Conservation (phyloP, 805 yeast genomes). For the Huiozyma sinensis region DNA sequence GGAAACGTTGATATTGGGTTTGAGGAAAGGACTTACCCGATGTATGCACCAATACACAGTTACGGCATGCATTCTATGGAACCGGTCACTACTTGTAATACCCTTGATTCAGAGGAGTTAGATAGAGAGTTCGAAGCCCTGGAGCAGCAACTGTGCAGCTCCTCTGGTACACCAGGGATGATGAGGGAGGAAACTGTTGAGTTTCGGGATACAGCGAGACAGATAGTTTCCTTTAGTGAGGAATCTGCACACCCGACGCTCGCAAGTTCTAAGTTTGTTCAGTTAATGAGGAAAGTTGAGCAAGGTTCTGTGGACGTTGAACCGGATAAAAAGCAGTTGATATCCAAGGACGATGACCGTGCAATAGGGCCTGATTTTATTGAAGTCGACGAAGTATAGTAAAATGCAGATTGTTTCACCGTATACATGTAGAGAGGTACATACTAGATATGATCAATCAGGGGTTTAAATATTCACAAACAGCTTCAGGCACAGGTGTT, state of each 20-base stretch:
- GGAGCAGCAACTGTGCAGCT: slow-evolving; percentile 1
- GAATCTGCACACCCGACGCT: slow-evolving; percentile 6
- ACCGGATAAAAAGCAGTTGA: slow-evolving; percentile 12
- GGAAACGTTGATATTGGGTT: background rate
- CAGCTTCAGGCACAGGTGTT: no score
- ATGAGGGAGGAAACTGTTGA: background rate
- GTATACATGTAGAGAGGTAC: no score
- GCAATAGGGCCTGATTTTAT: slow-evolving; percentile 18
- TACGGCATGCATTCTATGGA: background rate
- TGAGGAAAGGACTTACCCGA: background rate
- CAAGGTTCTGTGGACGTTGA: slow-evolving; percentile 20
- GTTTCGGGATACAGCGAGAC: slow-evolving; percentile 4
- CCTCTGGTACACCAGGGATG: background rate
- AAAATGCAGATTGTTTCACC: no score
- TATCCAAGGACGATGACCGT: slow-evolving; percentile 13
- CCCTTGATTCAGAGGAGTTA: background rate
- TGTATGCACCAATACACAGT: background rate
- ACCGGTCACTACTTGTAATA: background rate
- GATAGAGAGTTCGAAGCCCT: background rate
- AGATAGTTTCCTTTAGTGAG: slow-evolving; percentile 2
- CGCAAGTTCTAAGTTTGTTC: slow-evolving; percentile 19
- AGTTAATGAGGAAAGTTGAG: slow-evolving; percentile 15
- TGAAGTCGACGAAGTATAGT: background rate
- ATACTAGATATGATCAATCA: no score
- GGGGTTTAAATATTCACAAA: no score